Base-by-base conservation (phyloP, 768 basidiomycete genomes). In the Chlorophyllum brunneum region DNA sequence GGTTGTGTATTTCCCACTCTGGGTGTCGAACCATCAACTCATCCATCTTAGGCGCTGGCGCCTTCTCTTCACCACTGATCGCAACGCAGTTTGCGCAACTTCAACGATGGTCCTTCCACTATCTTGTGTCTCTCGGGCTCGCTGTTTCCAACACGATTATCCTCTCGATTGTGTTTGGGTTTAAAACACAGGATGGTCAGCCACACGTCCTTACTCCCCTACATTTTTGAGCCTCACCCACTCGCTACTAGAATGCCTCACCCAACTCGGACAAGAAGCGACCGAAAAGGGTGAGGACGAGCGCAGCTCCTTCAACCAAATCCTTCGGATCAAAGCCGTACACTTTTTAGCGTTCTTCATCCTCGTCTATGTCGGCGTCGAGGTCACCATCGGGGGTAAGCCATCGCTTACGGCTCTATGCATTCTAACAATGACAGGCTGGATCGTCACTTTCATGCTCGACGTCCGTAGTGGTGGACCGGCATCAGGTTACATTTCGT, bases 1-100 rank as follows among this genome's bases (percentile, higher is more conserved):
- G 85, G 85, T 74, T 29, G 51, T 15, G 58, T 44, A 3, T 10
- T 29, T 16, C 37, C 26, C 11, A n/a, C 40, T 4, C 24, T 16
- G 3, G 9, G 9, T 26, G 1, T 36, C 11, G 31, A 13, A 7
- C 34, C 23, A 33, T n/a, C 15, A 48, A 39, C 30, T 16, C 22
- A 39, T 40, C 15, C 6, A 27, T 43, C 31, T 15, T 31, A 88
- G 86, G 87, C 16, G 67, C 76, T 0, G 87, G 87, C 1, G 86
- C 86, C 2, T 68, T 88, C 8, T 71, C 71, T 6, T 66, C 91
- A 0, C 92, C 93, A 2, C 75, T 95, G 15, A 81, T 86, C 0
- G 78, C 92, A 0, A 95, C 93, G 0, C 87, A 92, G 52, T 94
- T 95, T 57, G 74, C 88, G 0, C 79, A 81, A 51, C 59, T 80